A percentile compares a stretch with the other conserved stretches of the same genome.
Evolutionary conservation across 352 stramenopile species (phyloP).

Genomic region (Discostella stelligera): DNA sequence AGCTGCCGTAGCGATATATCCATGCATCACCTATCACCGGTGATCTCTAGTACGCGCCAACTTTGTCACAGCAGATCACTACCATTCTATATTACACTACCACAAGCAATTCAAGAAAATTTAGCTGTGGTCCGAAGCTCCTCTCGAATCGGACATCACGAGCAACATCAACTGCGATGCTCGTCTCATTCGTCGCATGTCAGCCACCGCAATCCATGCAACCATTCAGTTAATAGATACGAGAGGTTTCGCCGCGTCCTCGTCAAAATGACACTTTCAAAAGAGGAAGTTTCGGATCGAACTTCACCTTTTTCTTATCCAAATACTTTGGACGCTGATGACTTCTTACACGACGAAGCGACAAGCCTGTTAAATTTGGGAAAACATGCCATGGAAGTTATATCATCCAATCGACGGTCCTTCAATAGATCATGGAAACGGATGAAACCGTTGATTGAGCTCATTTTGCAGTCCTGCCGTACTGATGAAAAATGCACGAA

Average conservation of each 20-base stretch:
- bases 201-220: neutral
- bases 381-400: slow-evolving; percentile 33
- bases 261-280: neutral
- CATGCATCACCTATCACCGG: no score
- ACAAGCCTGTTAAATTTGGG: slow-evolving; percentile 24
- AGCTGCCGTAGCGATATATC: no score
- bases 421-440: slow-evolving; percentile 58
- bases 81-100: no score
- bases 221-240: neutral
- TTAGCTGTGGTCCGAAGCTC: no score
- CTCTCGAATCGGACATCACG: no score
- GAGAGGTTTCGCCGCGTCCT: neutral
- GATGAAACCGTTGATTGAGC: slow-evolving; percentile 57
- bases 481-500: neutral
- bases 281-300: neutral
- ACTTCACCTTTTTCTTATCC: neutral
- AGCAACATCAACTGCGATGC: neutral
- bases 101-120: no score
- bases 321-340: neutral
- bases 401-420: slow-evolving; percentile 40
- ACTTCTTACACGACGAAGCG: neutral
- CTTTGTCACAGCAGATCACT: no score
- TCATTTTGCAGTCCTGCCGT: slow-evolving; percentile 28
- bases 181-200: neutral
- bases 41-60: no score